Conservation (phyloP, 2,329 filamentous ascomycete genomes). For the Fusarium sp. region DNA sequence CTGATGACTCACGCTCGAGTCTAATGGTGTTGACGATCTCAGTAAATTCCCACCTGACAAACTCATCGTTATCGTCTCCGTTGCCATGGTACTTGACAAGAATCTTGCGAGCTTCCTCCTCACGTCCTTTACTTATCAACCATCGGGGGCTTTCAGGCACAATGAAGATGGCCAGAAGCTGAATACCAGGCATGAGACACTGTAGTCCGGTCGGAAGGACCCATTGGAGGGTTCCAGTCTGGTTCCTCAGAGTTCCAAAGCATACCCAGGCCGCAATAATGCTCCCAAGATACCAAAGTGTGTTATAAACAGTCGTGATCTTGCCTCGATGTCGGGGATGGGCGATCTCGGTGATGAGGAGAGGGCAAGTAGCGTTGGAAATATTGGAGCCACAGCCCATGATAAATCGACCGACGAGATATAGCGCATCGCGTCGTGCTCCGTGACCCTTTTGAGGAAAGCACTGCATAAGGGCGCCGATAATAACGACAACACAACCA, state of each 20-base stretch:
- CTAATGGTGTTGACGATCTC: constrained; percentile 39
- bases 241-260: constrained; percentile 34
- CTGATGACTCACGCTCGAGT: constrained; percentile 28
- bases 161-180: constrained; percentile 35
- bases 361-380: constrained; percentile 40
- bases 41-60: constrained; percentile 35
- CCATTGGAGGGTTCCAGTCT: constrained; percentile 37
- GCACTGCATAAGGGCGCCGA: constrained; percentile 40
- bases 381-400: constrained; percentile 44
- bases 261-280: constrained; percentile 41
- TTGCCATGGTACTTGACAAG: constrained; percentile 43
- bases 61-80: constrained; percentile 22
- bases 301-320: constrained; percentile 44
- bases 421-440: constrained; percentile 30
- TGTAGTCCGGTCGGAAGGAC: constrained; percentile 37
- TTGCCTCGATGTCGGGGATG: constrained; percentile 39
- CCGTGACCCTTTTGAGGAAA: constrained; percentile 25
- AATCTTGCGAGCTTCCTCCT: constrained; percentile 36
- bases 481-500: constrained; percentile 34
- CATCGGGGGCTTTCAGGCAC: constrained; percentile 41
- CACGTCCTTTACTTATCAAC: constrained; percentile 38
- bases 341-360: constrained; percentile 42
- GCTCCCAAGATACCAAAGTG: constrained; percentile 41
- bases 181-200: constrained; percentile 40
- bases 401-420: constrained; percentile 39